These are phyloP conservation scores for Ascochyta rabiei DNA, from an alignment of 2,329 filamentous ascomycete species.

Conservation along the genomic window DNA sequence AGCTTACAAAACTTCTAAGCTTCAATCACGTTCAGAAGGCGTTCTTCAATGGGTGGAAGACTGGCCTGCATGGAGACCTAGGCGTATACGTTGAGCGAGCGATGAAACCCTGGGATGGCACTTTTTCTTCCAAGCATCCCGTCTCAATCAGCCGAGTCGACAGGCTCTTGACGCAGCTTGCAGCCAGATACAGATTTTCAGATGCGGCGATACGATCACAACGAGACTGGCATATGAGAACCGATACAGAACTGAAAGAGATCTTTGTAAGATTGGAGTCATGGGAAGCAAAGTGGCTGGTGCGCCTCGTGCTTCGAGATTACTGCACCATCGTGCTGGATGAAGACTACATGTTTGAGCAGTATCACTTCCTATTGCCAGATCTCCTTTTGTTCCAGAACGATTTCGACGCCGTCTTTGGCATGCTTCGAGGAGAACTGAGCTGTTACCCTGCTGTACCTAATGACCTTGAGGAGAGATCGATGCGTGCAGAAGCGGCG, in stretches of 20 bases:
- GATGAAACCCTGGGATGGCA: constrained; percentile 62
- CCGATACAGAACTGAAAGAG: constrained; percentile 33
- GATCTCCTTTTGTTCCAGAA: constrained; percentile 73
- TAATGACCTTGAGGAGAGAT: constrained; percentile 35
- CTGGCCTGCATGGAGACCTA: constrained; percentile 68
- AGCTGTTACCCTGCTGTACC: constrained; percentile 47
- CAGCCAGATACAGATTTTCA: constrained; percentile 73
- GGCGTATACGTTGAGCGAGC: constrained; percentile 73
- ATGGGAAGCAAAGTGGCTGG: constrained; percentile 85
- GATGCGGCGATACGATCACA: constrained; percentile 56
- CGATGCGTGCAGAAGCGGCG: constrained; percentile 48
- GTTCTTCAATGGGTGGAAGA: constrained; percentile 68
- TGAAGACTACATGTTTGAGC: constrained; percentile 59
- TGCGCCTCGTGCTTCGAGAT: constrained; percentile 78
- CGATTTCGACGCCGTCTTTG: constrained; percentile 66
- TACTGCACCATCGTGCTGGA: constrained; percentile 72
- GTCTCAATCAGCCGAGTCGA: constrained; percentile 77
- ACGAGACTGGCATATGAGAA: constrained; percentile 26
- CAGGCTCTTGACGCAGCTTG: constrained; percentile 66
- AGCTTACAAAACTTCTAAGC: constrained; percentile 70
- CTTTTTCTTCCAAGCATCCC: constrained; percentile 38
- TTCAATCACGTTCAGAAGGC: constrained; percentile 66
- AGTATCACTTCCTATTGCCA: constrained; percentile 73
- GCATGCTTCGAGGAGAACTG: constrained; percentile 57
- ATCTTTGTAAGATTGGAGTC: constrained; percentile 58